A percentile compares a stretch with the other conserved stretches of the same genome.
These are phyloP conservation scores for Mycena maculata DNA, from an alignment of 768 basidiomycete genomes.

Conservation along the genomic window DNA sequence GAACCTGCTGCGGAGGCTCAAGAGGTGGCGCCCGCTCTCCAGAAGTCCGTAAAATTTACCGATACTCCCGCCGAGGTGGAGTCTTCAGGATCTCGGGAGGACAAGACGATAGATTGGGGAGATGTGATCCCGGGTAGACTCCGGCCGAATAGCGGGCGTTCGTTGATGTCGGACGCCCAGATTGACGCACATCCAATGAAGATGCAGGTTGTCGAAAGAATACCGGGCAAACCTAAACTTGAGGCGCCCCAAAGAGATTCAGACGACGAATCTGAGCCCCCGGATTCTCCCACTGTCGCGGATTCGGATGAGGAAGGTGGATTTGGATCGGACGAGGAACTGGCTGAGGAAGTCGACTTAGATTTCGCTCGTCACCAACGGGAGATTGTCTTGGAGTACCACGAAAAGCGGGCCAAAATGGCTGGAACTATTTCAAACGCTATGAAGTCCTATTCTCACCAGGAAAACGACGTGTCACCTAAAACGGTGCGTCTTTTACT, in stretches of 20 bases:
- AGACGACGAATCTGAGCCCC: conserved; percentile 72
- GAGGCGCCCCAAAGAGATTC: conserved; percentile 58
- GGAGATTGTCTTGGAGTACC: conserved; percentile 79
- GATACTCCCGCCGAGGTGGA: conserved; percentile 39
- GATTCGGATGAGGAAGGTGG: conserved; percentile 45
- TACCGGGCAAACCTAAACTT: conserved; percentile 47
- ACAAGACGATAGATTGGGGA: conserved; percentile 59
- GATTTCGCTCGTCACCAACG: conserved; percentile 77
- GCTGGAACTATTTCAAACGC: conserved; percentile 64
- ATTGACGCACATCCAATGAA: conserved; percentile 68
- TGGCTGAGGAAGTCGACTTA: conserved; percentile 64
- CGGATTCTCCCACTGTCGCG: conserved; percentile 40
- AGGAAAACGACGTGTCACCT: conserved; percentile 55
- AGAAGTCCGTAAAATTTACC: conserved; percentile 74
- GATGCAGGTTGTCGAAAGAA: conserved; percentile 75
- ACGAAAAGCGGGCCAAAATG: conserved; percentile 68
- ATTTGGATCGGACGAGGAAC: conserved; percentile 50
- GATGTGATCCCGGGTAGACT: conserved; percentile 66
- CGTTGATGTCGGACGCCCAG: conserved; percentile 49
- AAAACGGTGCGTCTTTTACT: conserved; percentile 50
- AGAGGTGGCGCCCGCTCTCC: conserved; percentile 45
- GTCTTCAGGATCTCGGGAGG: neutral
- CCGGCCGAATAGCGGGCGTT: conserved; percentile 49
- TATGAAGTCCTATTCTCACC: conserved; percentile 60
- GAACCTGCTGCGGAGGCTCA: conserved; percentile 44